Evolutionary conservation across 2,329 filamentous ascomycete genomes (phyloP).

Genomic region (Beauveria scarabaeidicola): DNA sequence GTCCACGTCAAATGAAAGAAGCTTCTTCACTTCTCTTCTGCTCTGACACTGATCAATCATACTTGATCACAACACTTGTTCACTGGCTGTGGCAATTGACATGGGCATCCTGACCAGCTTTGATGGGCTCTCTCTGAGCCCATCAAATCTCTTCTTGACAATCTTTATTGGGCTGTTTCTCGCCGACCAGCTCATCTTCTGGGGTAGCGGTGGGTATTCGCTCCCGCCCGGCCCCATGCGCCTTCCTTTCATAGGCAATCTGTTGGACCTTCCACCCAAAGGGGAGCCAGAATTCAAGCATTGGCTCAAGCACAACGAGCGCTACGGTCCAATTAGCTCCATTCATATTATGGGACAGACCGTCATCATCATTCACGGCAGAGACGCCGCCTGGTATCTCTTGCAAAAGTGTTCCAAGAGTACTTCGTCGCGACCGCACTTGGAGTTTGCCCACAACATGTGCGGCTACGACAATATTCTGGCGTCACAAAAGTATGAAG

Average conservation of each 20-base stretch:
- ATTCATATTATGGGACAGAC: constrained; percentile 21
- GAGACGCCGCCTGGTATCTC: constrained; percentile 25
- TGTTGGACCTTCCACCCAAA: constrained; percentile 32
- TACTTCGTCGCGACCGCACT: constrained; percentile 20
- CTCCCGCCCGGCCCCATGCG: constrained; percentile 21
- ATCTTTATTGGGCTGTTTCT: background rate
- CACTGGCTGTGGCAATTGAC: too few species aligned
- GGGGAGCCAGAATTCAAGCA: constrained; percentile 23
- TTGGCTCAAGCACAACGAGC: constrained; percentile 26
- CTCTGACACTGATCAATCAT: background rate
- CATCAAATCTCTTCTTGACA: background rate
- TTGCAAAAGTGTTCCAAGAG: constrained; percentile 25
- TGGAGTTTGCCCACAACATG: constrained; percentile 20
- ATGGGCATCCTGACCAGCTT: background rate
- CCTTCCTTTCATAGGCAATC: constrained; percentile 35
- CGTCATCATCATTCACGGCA: constrained; percentile 30
- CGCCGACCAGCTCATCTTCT: background rate
- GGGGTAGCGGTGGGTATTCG: background rate
- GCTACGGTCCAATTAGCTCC: constrained; percentile 20
- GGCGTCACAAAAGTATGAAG: constrained; percentile 17
- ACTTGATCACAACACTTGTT: too few species aligned
- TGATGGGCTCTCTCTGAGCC: background rate
- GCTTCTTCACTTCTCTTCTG: background rate
- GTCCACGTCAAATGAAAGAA: too few species aligned
- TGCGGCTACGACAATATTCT: constrained; percentile 20